Evolutionary conservation across 176 grass and related monocot genomes (phyloP), one percentile per base, ranked within the genome.

Genomic region (Olyra latifolia): DNA sequence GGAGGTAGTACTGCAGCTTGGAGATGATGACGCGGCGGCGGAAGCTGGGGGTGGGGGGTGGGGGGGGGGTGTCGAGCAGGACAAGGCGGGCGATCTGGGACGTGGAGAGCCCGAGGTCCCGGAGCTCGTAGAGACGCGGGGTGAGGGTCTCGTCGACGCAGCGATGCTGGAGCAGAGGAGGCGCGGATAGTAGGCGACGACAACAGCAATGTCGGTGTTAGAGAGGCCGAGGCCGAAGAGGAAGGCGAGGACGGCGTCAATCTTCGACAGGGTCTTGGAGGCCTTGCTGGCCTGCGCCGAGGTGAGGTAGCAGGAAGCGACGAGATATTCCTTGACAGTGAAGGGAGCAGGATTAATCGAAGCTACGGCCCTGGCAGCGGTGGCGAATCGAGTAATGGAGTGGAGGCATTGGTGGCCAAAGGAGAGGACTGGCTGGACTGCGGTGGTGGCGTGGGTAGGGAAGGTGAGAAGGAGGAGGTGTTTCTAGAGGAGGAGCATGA

Each of bases 231-330:
- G 84, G 50, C 59, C 43, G 14, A 60, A 40, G 76, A 19, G 23
- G 24, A 35, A 35, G 5, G 32, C 32, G 50, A 92, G 54, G 58
- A 88, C 87, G 29, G 87, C 75, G 24, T 95, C 90, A 63, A 87
- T 77, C 24, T 79, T 89, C 13, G 83, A 55, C 42, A 96, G 46
- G 20, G 54, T 8, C 58, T 66, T 87, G 24, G 87, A 72, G 30
- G 78, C 80, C 76, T 83, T 72, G 27, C 62, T 15, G 10, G 81
- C 73, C 83, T 88, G 74, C 30, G 41, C 45, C 2, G 78, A 50
- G 66, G 87, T 76, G 54, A 90, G 80, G 63, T 86, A 53, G 52
- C 90, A 89, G n/a, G 83, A 73, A 4, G 87, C 22, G 11, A 88
- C 62, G 52, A 91, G 90, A 42, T 88, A 80, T 14, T 86, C 85